Evolutionary conservation across 352 stramenopile species (phyloP), one percentile per base, ranked within the genome.

Genomic region (Pythium scleroteichum): DNA sequence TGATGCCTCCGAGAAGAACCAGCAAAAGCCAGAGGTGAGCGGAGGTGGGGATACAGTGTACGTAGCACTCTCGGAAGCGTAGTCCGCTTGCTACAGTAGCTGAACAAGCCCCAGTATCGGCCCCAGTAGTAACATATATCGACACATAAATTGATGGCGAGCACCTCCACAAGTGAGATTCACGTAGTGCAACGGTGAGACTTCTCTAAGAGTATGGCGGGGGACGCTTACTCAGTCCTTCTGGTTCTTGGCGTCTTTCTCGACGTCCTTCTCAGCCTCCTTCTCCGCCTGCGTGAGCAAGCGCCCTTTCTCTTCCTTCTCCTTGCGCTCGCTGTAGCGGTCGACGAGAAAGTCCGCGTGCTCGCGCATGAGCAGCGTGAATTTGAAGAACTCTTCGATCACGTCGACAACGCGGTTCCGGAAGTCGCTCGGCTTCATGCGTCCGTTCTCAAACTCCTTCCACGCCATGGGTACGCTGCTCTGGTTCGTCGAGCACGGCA

Each of bases 311-410:
- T 53, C 52, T 19, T 59, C 62, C 44, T 73, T 73, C 27, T 76
- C 69, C 48, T 71, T 71, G 38, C 69, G 60, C 45, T 76, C 69
- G 16, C 65, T 73, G 62, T 69, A 73, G 46, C 69, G 60, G 50
- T 76, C 69, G 1, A 71, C 57, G 9, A 76, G 45, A 29, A 73
- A 71, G 35, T 76, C 69, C 32, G 69, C 52, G 66, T 76, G 62
- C 51, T 73, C 65, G 24, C 69, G 64, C 60, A 76, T 70, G 53
- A 76, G 47, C 40, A 73, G 61, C 35, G 81, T 90, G 53, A 87
- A 90, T 33, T 88, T 88, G 54, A 68, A 73, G 66, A 87, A 86
- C 57, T 88, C 81, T 57, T 90, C 81, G 3, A 78, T 77, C 12
- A 84, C 75, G 62, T 90, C 81, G 12, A 90, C 75, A 13, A 90